Evolutionary conservation across 352 stramenopile genomes (phyloP), one percentile per base, ranked within the genome.

Genomic region (Phytophthora pinifolia): DNA sequence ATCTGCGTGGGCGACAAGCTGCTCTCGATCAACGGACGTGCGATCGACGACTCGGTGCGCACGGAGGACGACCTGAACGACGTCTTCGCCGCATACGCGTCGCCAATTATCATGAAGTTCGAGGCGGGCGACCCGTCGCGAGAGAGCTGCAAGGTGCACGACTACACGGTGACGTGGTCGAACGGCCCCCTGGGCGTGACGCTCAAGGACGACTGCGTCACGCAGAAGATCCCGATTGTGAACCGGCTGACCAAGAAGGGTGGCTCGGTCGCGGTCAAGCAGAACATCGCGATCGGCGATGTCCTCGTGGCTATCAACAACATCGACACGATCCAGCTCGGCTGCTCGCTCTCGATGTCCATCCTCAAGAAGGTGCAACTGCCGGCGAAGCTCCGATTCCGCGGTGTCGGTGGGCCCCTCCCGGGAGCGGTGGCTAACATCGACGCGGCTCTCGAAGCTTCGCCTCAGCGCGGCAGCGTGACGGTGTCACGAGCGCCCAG

Each of bases 361-460:
- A 92, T 94, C 46, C 54, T 94, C 17, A 94, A 94, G 63, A 94
- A 94, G 54, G 84, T 94, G 34, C 84, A 94, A 37, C 50, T 94
- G 18, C 84, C 84, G 2, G 84, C 84, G 2, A 92, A 88, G 60
- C 74, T 94, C 7, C 81, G 80, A 47, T 94, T 94, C 62, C 84
- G 84, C 13, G 84, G 84, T 62, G 82, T 94, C 6, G 84, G 84
- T 25, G 84, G 84, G 13, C 71, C 79, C 4, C 10, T 62, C n/a
- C 57, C 67, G 1, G 72, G 46, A n/a, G 39, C 69, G 4, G 32
- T 46, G 29, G 47, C 49, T 5, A 62, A 60, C 13, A 65, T 46
- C 6, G 54, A 66, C 5, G 31, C 39, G 17, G 31, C 34, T 6
- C 32, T 20, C 46, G 74, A 38, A 46, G 57, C 33, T 31, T 41